Conservation (phyloP, 345 rosid genomes). For the Citrus sinensis region DVS_A1.0 CM039168.1:25000001-25000500, state of each 20-base stretch:
- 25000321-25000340: constrained; percentile 99
- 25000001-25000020: constrained; percentile 98
- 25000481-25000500: constrained; percentile 44
- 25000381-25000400: constrained; percentile 98
- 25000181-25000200: constrained; percentile 89
- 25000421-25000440: constrained; percentile 98
- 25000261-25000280: constrained; percentile 20
- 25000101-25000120: constrained; percentile 99
- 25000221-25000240: constrained; percentile 13
- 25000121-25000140: constrained; percentile 97
- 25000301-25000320: constrained; percentile 99
- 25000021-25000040: constrained; percentile 93
- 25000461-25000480: constrained; percentile 97
- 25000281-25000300: constrained; percentile 62
- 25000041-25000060: constrained; percentile 91
- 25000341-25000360: constrained; percentile 93
- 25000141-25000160: constrained; percentile 96
- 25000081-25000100: constrained; percentile 96
- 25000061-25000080: constrained; percentile 97
- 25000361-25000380: constrained; percentile 99
- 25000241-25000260: constrained; percentile 7
- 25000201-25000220: constrained; percentile 99
- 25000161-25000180: constrained; percentile 99
- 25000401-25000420: constrained; percentile 98
- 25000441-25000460: constrained; percentile 95